Evolutionary conservation across 2,329 filamentous ascomycete species (phyloP), one percentile per base, ranked within the genome.

Genomic region (Botrytis hyacinthi): DNA sequence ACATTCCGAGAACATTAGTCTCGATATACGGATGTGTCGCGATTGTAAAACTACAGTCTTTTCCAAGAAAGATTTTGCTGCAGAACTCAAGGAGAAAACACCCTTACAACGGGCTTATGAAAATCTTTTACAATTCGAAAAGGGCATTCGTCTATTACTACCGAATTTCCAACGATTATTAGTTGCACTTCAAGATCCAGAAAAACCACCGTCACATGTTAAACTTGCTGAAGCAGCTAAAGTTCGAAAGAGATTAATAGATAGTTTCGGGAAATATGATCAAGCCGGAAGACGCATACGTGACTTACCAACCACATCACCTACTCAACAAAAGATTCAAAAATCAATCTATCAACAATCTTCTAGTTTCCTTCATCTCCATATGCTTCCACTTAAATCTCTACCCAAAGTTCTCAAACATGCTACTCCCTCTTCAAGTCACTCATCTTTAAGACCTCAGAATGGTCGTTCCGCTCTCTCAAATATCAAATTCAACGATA

Each of bases 11-110:
- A 87, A 62, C 26, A 82, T 97, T 60, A 90, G 89, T 71, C 83
- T 98, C 61, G 93, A 97, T 80, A 85, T 99, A 26, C 90, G 96
- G 60, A 95, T 99, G 88, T 99, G 96, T 82, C 92, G 92, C 79
- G 94, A 97, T 73, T 99, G 96, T 84, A 94, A 88, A 76, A 83
- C 87, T 46, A 93, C 89, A 0, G 82, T 93, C 32, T 93, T 93
- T 81, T 88, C 88, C 79, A 89, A 88, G 77, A 86, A 88, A 74
- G 91, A 93, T 77, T 93, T 93, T 78, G 85, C 86, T 46, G 85
- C 86, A 44, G 88, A 90, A 75, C 80, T 90, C 14, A 83, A 84
- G 3, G 84, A 86, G 29, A 87, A 86, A 76, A 86, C 89, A n/a
- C 85, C 89, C 29, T 87, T 91, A 75, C 86, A 90, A 76, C 86